Base-by-base conservation (phyloP, 306 rosid species). In the Cercis canadensis region DNA sequence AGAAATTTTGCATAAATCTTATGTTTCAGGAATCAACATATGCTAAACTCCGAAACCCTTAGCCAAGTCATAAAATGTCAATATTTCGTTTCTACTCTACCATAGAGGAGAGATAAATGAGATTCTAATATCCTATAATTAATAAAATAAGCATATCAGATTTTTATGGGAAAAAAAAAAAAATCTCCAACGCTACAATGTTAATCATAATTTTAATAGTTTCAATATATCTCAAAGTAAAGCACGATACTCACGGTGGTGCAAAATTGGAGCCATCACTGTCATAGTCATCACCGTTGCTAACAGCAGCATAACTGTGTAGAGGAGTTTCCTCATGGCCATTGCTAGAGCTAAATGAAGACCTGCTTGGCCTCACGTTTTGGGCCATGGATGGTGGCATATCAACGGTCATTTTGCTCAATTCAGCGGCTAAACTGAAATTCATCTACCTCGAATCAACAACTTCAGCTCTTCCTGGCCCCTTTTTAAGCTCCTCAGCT, bases 251-350 rank as follows among this genome's bases (percentile, higher is more conserved):
- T 85, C 78, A 92, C 98, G 80, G 61, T 29, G 98, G 96, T 56
- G 97, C 93, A 15, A 92, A 86, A 80, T 78, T 90, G 72, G 89
- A 83, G 76, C 74, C 79, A 47, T 83, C 92, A 34, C 93, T 89
- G 53, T 84, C 96, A 52, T 90, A 88, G n/a, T 62, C 96, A 72
- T 89, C 90, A 43, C 83, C 88, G 81, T 84, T 82, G 39, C 78
- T 77, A 57, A 61, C 73, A 34, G 83, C 24, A 62, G 84, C 72
- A 75, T 75, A 75, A 64, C 57, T 78, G 67, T 86, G 85, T 12
- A 81, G 24, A 41, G 89, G 79, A 58, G 89, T 67, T 65, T 71
- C 86, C 77, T 58, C 96, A 67, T 62, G 73, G 65, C 82, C 92
- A 79, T 75, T 86, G 84, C 86, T 76, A 46, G 97, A 85, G 83